Evolutionary conservation across 805 yeast genomes (phyloP).

Genomic region (Hanseniaspora thailandica): DNA sequence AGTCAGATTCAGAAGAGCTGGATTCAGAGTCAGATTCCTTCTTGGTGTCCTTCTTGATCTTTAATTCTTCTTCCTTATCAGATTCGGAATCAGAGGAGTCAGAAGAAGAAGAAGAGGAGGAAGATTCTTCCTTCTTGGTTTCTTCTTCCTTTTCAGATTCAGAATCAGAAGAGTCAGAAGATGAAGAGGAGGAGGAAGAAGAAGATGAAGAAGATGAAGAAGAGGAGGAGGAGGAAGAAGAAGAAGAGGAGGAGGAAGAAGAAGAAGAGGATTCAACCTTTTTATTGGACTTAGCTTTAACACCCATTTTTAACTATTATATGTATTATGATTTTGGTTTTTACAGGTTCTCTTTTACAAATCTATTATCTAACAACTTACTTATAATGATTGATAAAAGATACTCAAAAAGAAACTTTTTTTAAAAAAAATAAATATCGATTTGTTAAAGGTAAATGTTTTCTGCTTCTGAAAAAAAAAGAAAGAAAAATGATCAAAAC

Average conservation of each 20-base stretch:
- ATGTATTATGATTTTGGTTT: neutral
- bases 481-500: neutral
- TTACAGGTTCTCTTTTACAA: no score
- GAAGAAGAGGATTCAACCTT: conserved; percentile 21
- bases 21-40: conserved; percentile 25
- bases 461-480: neutral
- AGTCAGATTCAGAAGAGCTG: conserved; percentile 22
- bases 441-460: neutral
- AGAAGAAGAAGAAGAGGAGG: conserved; percentile 25
- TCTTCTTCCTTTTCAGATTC: conserved; percentile 17
- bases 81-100: conserved; percentile 16
- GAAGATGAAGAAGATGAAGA: conserved; percentile 20
- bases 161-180: conserved; percentile 27
- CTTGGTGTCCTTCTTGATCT: conserved; percentile 18
- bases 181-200: conserved; percentile 34
- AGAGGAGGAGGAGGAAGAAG: conserved; percentile 16
- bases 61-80: conserved; percentile 13
- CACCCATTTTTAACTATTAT: conserved; percentile 16
- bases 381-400: no score
- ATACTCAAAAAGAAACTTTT: neutral
- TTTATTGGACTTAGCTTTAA: conserved; percentile 22
- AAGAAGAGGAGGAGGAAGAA: conserved; percentile 19
- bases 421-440: no score
- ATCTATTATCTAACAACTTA: no score
- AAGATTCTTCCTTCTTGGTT: conserved; percentile 5